Conservation (phyloP, 768 basidiomycete species). For the Hortiboletus flavorubellus region DNA sequence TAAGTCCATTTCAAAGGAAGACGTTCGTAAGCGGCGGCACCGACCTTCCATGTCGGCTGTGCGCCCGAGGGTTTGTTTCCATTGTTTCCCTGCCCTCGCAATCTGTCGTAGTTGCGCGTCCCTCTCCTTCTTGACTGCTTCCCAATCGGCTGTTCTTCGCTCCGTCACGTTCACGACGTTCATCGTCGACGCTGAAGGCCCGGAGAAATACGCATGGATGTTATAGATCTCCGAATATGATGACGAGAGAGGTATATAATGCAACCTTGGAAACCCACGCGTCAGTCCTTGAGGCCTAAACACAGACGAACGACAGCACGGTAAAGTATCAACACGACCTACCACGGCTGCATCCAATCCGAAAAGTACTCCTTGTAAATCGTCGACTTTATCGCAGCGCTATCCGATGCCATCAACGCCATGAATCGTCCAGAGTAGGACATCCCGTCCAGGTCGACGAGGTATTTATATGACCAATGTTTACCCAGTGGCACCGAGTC, state of each 20-base stretch:
- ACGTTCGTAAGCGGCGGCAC: slow-evolving; percentile 20
- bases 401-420: slow-evolving; percentile 81
- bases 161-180: slow-evolving; percentile 49
- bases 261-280: slow-evolving; percentile 57
- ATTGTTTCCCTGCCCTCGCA: slow-evolving; percentile 87
- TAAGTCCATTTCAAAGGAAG: neutral
- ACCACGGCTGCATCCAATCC: slow-evolving; percentile 93
- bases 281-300: neutral
- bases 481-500: slow-evolving; percentile 77
- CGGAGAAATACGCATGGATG: slow-evolving; percentile 89
- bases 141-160: slow-evolving; percentile 28
- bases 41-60: slow-evolving; percentile 90
- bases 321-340: slow-evolving; percentile 17
- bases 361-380: slow-evolving; percentile 90
- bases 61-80: slow-evolving; percentile 83
- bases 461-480: slow-evolving; percentile 92
- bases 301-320: neutral
- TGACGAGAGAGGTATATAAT: slow-evolving; percentile 89
- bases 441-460: slow-evolving; percentile 93
- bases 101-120: slow-evolving; percentile 76
- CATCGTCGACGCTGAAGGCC: slow-evolving; percentile 62
- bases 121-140: slow-evolving; percentile 46
- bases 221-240: slow-evolving; percentile 93
- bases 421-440: slow-evolving; percentile 90
- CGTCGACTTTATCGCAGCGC: slow-evolving; percentile 85